Evolutionary conservation across 169 alveolate species (phyloP), one percentile per base, ranked within the genome.

Genomic region (Blepharisma undulans): DNA sequence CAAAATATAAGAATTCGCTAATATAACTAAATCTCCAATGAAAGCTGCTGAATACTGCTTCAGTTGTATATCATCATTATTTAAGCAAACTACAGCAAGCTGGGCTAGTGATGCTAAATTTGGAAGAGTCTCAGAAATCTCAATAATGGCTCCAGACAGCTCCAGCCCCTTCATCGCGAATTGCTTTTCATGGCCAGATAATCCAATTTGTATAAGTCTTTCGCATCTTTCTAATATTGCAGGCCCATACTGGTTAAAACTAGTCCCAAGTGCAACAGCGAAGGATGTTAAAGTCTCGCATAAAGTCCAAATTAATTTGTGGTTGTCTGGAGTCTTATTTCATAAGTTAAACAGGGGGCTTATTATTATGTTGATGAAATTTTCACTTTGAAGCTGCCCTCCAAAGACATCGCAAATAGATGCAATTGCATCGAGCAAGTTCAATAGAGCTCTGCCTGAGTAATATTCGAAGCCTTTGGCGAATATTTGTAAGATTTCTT

Each of bases 131-230:
- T 19, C 22, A 19, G 77, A 34, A 22, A 21, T 48, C n/a, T 82
- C 89, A 19, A 82, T 82, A 2, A 82, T 8, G 6, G 36, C 89
- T 36, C 89, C 89, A 59, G 89, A 21, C 36, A 82, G 89, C n/a
- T 82, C 89, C 7, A 82, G n/a, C 8, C 77, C 89, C 36, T 82
- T 82, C 77, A 82, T 59, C 10, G 89, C 89, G n/a, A 82, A 82
- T 60, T 82, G 89, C 18, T 59, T 32, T 59, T 82, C 89, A 25
- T 72, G 30, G 22, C 34, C 72, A 10, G 27, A 1, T 1, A 82
- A 21, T 3, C 78, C 74, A 22, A 82, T 48, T 4, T 36, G 33
- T 0, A 82, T 59, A 22, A 82, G 72, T n/a, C 48, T 22, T 21
- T 72, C 33, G 89, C 89, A 36, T 27, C 89, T 22, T 36, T 25